A percentile compares a stretch with the other conserved stretches of the same genome.
Conservation (phyloP, 371 early-diverging fungal genomes). For the Haplosporangium sp. region DNA sequence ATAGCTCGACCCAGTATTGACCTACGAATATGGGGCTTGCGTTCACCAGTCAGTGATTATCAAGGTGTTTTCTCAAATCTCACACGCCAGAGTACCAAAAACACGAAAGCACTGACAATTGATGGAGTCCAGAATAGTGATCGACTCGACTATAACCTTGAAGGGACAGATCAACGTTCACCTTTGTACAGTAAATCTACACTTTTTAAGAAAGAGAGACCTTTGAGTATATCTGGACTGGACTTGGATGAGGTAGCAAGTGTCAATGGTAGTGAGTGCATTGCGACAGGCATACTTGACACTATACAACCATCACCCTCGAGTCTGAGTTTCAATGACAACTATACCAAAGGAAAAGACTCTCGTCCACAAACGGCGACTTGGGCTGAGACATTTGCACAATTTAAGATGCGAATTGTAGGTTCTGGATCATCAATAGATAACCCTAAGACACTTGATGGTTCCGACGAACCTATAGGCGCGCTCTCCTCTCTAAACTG, state of each 20-base stretch:
- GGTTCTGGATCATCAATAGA: constrained; percentile 7
- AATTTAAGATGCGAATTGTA: constrained; percentile 25
- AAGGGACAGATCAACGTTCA: constrained; percentile 41
- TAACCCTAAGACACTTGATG: neutral
- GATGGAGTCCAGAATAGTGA: constrained; percentile 50
- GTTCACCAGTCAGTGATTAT: constrained; percentile 9
- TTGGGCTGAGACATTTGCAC: constrained; percentile 42
- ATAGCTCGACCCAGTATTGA: constrained; percentile 25
- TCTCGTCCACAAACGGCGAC: constrained; percentile 39
- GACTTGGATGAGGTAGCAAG: constrained; percentile 20
- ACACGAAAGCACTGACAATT: constrained; percentile 20
- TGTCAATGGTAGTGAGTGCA: constrained; percentile 2
- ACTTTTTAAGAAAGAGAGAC: constrained; percentile 16
- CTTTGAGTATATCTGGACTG: constrained; percentile 25
- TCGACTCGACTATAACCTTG: constrained; percentile 41
- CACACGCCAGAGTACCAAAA: neutral
- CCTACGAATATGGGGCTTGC: constrained; percentile 33
- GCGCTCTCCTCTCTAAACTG: neutral
- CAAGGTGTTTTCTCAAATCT: neutral
- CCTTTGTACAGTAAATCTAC: constrained; percentile 17
- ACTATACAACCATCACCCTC: constrained; percentile 17
- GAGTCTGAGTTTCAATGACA: constrained; percentile 21
- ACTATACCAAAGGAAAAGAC: constrained; percentile 10
- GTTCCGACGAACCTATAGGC: constrained; percentile 11
- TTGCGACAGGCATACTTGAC: neutral